These are phyloP conservation scores for Penicillium coprophilum DNA, from an alignment of 495 filamentous ascomycete genomes.

Conservation along the genomic window DNA sequence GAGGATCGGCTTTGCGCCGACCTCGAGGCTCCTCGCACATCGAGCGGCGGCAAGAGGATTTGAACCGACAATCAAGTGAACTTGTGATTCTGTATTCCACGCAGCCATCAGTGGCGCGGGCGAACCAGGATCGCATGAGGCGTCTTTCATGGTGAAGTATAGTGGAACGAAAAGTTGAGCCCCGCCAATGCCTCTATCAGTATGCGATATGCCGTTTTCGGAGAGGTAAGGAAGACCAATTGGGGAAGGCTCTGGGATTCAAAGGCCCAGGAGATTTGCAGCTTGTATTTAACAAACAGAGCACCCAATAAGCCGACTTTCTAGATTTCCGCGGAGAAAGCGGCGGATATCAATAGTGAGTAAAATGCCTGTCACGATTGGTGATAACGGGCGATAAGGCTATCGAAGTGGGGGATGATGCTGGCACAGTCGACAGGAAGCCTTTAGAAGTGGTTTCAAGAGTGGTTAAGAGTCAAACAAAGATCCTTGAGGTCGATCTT, in stretches of 20 bases:
- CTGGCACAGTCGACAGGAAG: constrained; percentile 1
- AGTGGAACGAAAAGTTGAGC: constrained; percentile 20
- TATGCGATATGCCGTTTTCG: neutral
- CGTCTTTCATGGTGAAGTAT: constrained; percentile 37
- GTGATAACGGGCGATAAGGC: constrained; percentile 30
- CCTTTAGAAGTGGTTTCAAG: neutral
- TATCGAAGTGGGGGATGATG: constrained; percentile 5
- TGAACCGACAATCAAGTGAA: constrained; percentile 84
- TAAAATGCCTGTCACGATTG: constrained; percentile 27
- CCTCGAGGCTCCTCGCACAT: constrained; percentile 74
- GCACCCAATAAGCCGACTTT: constrained; percentile 10
- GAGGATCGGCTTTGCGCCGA: constrained; percentile 85
- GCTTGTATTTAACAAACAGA: constrained; percentile 1
- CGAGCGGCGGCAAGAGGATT: constrained; percentile 84
- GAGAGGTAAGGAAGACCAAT: neutral
- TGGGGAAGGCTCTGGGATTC: neutral
- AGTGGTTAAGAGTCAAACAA: neutral
- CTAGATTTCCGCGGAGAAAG: constrained; percentile 35
- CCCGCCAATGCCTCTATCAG: constrained; percentile 16
- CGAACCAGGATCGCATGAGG: constrained; percentile 22
- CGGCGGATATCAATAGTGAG: constrained; percentile 24
- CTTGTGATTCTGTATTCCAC: constrained; percentile 68
- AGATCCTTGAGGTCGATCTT: neutral
- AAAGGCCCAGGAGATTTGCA: neutral
- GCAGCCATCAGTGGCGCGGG: constrained; percentile 67